Conservation (phyloP, 225 moss, liverwort and hornwort species). For the Marchantia polymorpha region DNA sequence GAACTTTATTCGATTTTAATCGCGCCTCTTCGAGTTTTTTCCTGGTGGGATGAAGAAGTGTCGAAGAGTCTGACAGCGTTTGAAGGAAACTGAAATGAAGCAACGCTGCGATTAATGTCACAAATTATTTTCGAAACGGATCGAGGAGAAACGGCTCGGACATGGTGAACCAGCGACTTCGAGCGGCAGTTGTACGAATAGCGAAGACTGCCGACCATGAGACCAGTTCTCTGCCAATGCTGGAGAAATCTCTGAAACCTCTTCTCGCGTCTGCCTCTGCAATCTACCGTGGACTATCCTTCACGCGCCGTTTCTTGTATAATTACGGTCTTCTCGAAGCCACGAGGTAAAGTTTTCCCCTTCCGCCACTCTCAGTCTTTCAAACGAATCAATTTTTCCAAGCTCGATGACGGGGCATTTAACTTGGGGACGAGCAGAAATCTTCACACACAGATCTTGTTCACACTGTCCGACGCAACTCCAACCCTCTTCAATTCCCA, state of each 20-base stretch:
- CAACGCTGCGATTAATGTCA: neutral
- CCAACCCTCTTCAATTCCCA: too few relatives aligned
- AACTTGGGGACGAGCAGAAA: neutral
- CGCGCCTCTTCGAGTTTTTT: neutral
- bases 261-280: constrained; percentile 35
- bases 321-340: constrained; percentile 25
- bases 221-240: constrained; percentile 12
- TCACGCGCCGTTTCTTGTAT: constrained; percentile 31
- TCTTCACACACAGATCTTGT: too few relatives aligned
- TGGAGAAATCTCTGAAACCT: constrained; percentile 38
- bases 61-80: neutral
- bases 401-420: too few relatives aligned
- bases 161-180: constrained; percentile 27
- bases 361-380: neutral
- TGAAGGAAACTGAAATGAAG: neutral
- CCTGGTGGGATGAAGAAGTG: neutral
- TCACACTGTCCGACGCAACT: too few relatives aligned
- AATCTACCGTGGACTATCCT: constrained; percentile 28
- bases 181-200: constrained; percentile 34
- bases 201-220: constrained; percentile 23
- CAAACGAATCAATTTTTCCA: too few relatives aligned
- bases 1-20: too few relatives aligned
- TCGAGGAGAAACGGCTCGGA: neutral
- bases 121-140: too few relatives aligned
- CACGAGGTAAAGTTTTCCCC: constrained; percentile 14